A percentile compares a stretch with the other conserved stretches of the same genome.
phyloP scores from a whole-genome alignment of 306 rosid species.

The Glycyrrhiza uralensis region DNA sequence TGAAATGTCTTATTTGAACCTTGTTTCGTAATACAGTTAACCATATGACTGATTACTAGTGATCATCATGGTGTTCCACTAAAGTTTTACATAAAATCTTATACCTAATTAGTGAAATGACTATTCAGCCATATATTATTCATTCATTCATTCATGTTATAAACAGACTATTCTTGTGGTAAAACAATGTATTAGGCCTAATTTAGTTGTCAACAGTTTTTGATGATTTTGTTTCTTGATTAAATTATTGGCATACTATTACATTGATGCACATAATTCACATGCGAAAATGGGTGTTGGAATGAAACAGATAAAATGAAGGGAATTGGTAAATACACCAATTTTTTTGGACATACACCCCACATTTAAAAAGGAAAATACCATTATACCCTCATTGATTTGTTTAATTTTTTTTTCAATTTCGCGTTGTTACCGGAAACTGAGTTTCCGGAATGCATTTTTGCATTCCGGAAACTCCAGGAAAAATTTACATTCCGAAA shows the following conservation, averaged over 20 bases:
- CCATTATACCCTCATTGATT: too few relatives aligned
- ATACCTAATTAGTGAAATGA: not conserved
- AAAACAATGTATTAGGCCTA: not conserved
- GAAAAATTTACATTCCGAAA: too few relatives aligned
- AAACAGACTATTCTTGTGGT: not conserved
- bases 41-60: not conserved
- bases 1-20: not conserved
- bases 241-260: not conserved
- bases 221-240: not conserved
- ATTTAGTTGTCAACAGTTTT: not conserved
- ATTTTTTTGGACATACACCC: too few relatives aligned
- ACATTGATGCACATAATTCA: not conserved
- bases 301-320: not conserved
- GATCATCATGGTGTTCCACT: not conserved
- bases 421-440: too few relatives aligned
- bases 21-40: not conserved
- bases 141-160: not conserved
- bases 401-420: too few relatives aligned
- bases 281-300: not conserved
- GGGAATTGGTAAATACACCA: too few relatives aligned
- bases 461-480: too few relatives aligned
- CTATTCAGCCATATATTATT: not conserved
- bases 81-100: not conserved
- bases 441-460: too few relatives aligned
- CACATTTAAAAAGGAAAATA: too few relatives aligned